Evolutionary conservation across 1,284 basidiomycete species (phyloP).

Genomic region (Apiotrichum brassicae): DNA sequence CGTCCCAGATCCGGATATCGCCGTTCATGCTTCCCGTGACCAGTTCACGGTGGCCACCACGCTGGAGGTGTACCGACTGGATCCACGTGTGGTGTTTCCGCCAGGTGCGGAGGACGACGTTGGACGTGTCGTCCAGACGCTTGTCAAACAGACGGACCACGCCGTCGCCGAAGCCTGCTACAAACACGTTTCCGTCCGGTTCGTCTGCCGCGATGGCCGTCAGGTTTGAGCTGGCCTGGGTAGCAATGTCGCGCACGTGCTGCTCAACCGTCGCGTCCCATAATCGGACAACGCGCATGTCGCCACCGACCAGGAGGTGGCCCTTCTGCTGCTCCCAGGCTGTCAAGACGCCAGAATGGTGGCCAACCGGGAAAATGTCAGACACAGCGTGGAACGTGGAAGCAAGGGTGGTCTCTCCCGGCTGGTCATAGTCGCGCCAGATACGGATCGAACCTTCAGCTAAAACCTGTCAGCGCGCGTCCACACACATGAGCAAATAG

Average conservation of each 20-base stretch:
- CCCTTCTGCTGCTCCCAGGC: slow-evolving; percentile 93
- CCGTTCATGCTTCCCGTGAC: slow-evolving; percentile 91
- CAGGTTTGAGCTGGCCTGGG: slow-evolving; percentile 81
- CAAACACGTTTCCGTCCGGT: slow-evolving; percentile 68
- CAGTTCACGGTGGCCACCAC: slow-evolving; percentile 64
- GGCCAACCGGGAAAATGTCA: slow-evolving; percentile 60
- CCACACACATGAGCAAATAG: no score
- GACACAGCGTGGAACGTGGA: slow-evolving; percentile 86
- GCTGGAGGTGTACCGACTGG: slow-evolving; percentile 82
- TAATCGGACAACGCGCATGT: slow-evolving; percentile 78
- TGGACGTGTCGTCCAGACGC: slow-evolving; percentile 72
- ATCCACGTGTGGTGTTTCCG: slow-evolving; percentile 84
- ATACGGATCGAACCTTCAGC: slow-evolving; percentile 85
- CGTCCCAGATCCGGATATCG: slow-evolving; percentile 87
- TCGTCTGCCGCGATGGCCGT: slow-evolving; percentile 77
- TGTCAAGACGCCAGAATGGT: slow-evolving; percentile 71
- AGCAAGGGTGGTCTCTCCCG: slow-evolving; percentile 65
- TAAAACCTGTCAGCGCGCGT: background rate
- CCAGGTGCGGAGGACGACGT: slow-evolving; percentile 71
- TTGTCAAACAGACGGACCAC: slow-evolving; percentile 86
- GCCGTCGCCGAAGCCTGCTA: slow-evolving; percentile 91
- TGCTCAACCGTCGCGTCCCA: slow-evolving; percentile 95
- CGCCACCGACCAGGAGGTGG: slow-evolving; percentile 79
- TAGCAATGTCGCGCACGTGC: slow-evolving; percentile 66
- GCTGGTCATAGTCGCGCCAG: slow-evolving; percentile 72